These are phyloP conservation scores for Trypanosomatidae sp. DNA, from an alignment of 208 protist species.

Conservation along the genomic window DNA sequence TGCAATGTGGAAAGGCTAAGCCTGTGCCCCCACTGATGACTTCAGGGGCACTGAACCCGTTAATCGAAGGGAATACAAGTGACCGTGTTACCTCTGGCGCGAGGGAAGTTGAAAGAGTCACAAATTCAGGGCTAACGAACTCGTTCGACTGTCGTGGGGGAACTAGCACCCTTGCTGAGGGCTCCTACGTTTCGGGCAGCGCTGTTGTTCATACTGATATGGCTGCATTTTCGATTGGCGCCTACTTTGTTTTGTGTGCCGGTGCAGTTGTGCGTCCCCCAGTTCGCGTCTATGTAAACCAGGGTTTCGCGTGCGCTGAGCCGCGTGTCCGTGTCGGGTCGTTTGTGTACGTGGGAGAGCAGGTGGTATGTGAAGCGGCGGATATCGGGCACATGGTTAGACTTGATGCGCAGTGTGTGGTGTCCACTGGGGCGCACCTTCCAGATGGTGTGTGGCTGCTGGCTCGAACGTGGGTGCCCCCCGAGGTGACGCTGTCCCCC, in stretches of 20 bases:
- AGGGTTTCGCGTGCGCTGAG: conserved; percentile 25
- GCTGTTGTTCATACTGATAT: conserved; percentile 35
- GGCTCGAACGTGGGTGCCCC: conserved; percentile 43
- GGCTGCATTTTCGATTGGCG: conserved; percentile 19
- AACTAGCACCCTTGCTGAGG: background rate
- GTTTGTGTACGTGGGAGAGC: conserved; percentile 48
- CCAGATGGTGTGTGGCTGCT: conserved; percentile 67
- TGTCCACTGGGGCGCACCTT: conserved; percentile 46
- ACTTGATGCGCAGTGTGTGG: conserved; percentile 59
- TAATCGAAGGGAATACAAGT: background rate
- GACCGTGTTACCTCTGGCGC: background rate
- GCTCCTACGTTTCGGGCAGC: background rate
- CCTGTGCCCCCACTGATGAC: conserved; percentile 42
- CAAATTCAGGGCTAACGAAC: conserved; percentile 11
- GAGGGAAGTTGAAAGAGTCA: background rate
- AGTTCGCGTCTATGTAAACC: conserved; percentile 42
- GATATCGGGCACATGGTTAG: conserved; percentile 52
- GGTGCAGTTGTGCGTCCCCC: conserved; percentile 53
- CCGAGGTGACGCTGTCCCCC: conserved; percentile 50
- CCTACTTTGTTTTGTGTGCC: conserved; percentile 32
- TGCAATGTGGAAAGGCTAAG: background rate
- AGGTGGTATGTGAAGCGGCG: conserved; percentile 57
- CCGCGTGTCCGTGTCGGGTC: conserved; percentile 36
- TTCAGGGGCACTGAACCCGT: conserved; percentile 17
- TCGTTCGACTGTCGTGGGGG: conserved; percentile 9